Conservation (phyloP, 768 basidiomycete species). For the Kwoniella dejecticola region DNA sequence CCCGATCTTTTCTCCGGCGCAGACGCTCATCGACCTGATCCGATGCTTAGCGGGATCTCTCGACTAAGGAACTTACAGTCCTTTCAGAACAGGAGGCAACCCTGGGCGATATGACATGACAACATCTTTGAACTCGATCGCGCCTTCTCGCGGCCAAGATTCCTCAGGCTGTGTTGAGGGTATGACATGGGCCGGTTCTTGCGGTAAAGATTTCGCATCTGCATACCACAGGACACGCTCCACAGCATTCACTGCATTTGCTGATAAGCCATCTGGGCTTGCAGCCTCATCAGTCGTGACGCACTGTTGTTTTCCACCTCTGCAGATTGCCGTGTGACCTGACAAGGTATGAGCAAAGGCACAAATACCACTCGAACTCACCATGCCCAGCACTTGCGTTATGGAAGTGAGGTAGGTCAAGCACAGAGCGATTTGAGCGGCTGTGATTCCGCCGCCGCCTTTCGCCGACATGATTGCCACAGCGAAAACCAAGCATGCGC, state of each 20-base stretch:
- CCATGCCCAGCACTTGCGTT: conserved; percentile 49
- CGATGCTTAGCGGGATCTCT: neutral
- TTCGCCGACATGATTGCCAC: conserved; percentile 76
- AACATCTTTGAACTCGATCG: conserved; percentile 70
- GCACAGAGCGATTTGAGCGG: conserved; percentile 75
- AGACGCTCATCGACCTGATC: conserved; percentile 63
- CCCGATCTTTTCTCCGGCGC: conserved; percentile 85
- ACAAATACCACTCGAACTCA: conserved; percentile 13
- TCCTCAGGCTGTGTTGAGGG: conserved; percentile 63
- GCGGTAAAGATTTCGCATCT: conserved; percentile 62
- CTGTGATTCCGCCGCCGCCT: conserved; percentile 69
- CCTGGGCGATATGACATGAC: conserved; percentile 80
- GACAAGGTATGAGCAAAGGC: neutral
- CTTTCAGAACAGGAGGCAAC: conserved; percentile 77
- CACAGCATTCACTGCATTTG: conserved; percentile 40
- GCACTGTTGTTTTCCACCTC: conserved; percentile 82
- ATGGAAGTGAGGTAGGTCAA: conserved; percentile 60
- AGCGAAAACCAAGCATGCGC: conserved; percentile 59
- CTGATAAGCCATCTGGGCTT: neutral
- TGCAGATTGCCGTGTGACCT: conserved; percentile 48
- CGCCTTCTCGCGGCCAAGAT: conserved; percentile 74
- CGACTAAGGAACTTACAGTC: conserved; percentile 57
- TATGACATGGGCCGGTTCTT: conserved; percentile 71
- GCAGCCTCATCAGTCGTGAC: conserved; percentile 15
- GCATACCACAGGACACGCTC: conserved; percentile 76